Conservation (phyloP, 345 rosid species). For the Euclidium syriacum region DNA sequence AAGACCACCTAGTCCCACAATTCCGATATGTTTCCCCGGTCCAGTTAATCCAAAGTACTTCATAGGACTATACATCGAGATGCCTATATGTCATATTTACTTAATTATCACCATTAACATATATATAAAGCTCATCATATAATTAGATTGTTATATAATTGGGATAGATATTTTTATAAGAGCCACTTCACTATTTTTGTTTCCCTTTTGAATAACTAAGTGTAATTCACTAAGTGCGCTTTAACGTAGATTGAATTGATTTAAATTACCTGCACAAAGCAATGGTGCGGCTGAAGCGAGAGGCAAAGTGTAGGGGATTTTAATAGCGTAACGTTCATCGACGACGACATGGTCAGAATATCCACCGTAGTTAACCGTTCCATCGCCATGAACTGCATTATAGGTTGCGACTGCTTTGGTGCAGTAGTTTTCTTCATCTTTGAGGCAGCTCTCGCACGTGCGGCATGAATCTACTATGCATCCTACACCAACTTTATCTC, state of each 20-base stretch:
- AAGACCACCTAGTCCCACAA: constrained; percentile 36
- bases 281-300: constrained; percentile 57
- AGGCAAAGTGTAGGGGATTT: constrained; percentile 40
- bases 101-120: not conserved
- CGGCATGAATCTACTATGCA: constrained; percentile 52
- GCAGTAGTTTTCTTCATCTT: constrained; percentile 52
- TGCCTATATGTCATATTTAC: constrained; percentile 26
- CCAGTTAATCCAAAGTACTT: constrained; percentile 46
- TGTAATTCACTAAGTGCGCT: too few relatives aligned
- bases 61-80: constrained; percentile 64
- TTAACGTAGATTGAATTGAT: too few relatives aligned
- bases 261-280: constrained; percentile 48
- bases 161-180: too few relatives aligned
- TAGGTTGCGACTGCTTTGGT: constrained; percentile 38
- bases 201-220: too few relatives aligned
- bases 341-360: constrained; percentile 56
- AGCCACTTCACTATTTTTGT: too few relatives aligned
- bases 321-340: constrained; percentile 43
- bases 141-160: too few relatives aligned
- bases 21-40: constrained; percentile 50
- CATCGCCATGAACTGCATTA: constrained; percentile 31
- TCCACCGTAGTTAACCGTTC: constrained; percentile 52
- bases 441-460: constrained; percentile 43
- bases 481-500: constrained; percentile 57
- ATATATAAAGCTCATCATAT: not conserved